Evolutionary conservation across 2,329 filamentous ascomycete species (phyloP).

Genomic region (Helminthosporium solani): DNA sequence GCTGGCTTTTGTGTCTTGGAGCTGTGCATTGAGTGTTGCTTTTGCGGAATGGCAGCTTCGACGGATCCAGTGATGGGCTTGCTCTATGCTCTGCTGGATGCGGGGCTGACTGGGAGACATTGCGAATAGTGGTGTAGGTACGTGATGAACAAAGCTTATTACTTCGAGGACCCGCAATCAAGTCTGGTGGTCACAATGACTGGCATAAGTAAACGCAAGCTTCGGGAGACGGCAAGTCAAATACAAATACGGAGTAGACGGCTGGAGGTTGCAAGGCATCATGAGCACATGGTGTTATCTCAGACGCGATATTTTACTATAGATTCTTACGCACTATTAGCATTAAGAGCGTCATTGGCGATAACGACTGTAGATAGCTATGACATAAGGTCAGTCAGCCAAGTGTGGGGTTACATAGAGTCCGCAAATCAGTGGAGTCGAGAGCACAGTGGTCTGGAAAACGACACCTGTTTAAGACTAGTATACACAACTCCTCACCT

Average conservation of each 20-base stretch:
- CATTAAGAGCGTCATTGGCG: not conserved
- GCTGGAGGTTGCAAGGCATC: too few relatives aligned
- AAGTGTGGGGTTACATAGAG: not conserved
- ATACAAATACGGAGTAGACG: too few relatives aligned
- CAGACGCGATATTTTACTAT: too few relatives aligned
- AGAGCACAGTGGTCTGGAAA: not conserved
- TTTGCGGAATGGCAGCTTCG: conserved; percentile 16
- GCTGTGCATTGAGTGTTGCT: conserved; percentile 6
- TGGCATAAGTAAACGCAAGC: too few relatives aligned
- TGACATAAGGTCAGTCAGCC: not conserved
- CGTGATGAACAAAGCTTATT: too few relatives aligned
- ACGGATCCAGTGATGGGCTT: conserved; percentile 19
- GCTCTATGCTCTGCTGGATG: conserved; percentile 16
- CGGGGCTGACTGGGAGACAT: conserved; percentile 13
- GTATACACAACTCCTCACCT: not conserved
- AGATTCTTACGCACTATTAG: too few relatives aligned
- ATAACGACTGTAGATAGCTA: not conserved
- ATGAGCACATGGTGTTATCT: too few relatives aligned
- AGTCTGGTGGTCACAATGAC: too few relatives aligned
- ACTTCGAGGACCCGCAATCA: too few relatives aligned
- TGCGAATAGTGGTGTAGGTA: too few relatives aligned
- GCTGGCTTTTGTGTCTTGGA: not conserved
- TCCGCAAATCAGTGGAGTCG: not conserved
- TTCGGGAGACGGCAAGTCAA: too few relatives aligned
- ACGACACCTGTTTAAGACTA: conserved; percentile 3